These are phyloP conservation scores for Actinidia polygama DNA, from an alignment of 179 eudicot species.

Conservation along the genomic window DNA sequence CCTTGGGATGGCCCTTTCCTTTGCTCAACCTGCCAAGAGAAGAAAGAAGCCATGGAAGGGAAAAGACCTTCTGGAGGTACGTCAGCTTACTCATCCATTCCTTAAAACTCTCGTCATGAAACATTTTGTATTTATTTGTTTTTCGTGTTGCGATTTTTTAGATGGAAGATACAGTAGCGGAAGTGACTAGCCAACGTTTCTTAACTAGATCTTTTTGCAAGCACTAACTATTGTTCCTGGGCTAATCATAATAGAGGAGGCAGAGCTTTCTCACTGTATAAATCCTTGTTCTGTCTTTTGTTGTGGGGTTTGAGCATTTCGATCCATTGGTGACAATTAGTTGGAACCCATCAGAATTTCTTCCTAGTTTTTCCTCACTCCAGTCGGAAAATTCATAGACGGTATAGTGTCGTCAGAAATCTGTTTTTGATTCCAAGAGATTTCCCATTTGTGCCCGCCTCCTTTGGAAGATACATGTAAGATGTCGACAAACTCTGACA, in stretches of 20 bases:
- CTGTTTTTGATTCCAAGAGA: constrained; percentile 26
- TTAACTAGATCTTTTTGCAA: not conserved
- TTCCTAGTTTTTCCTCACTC: not conserved
- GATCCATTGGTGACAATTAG: constrained; percentile 2
- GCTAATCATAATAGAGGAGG: constrained; percentile 27
- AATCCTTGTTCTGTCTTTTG: not conserved
- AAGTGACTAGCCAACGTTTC: constrained; percentile 62
- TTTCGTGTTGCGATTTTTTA: constrained; percentile 36
- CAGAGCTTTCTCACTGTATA: constrained; percentile 5
- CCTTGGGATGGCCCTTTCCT: constrained; percentile 99
- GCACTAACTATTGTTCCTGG: constrained; percentile 17
- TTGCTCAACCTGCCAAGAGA: constrained; percentile 87
- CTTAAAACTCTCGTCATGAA: not conserved
- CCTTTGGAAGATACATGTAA: constrained; percentile 19
- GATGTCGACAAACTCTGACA: not conserved
- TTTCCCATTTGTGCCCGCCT: constrained; percentile 17
- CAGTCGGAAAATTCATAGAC: constrained; percentile 22
- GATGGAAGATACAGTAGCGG: constrained; percentile 74
- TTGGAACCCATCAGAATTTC: not conserved
- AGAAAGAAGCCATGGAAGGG: constrained; percentile 99
- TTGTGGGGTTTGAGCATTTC: constrained; percentile 14
- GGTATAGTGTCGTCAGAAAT: not conserved
- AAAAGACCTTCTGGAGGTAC: constrained; percentile 89
- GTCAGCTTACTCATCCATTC: constrained; percentile 1
- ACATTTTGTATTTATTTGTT: not conserved